Base-by-base conservation (phyloP, 2,329 filamentous ascomycete genomes). In the Colletotrichum orbiculare region DNA sequence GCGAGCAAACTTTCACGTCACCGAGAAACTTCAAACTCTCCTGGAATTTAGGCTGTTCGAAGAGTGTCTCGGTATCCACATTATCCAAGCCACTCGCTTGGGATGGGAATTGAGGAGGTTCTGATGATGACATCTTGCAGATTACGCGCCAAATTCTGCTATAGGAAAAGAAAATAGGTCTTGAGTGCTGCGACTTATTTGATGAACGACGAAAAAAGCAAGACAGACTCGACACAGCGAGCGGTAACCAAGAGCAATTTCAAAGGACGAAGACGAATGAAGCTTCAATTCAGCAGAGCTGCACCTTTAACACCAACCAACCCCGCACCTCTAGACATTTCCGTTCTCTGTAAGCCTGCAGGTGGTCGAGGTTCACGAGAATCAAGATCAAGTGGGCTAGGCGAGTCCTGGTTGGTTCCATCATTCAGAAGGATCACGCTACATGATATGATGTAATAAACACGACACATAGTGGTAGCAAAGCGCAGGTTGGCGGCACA, bases 371-470 rank as follows among this genome's bases (percentile, higher is more conserved):
- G 45, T 35, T 42, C 42, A n/a, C 25, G 33, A 43, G 25, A 15
- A 45, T 15, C 42, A 53, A 41, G 54, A 35, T n/a, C 8, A 38
- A 37, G 42, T 43, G 48, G 54, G 15, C 12, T 60, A 34, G 15
- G 13, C 17, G 34, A 33, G 12, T 37, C n/a, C 37, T 48, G 53
- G 34, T 50, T 46, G 41, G 45, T 42, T 7, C 8, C 25, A n/a
- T 15, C 33, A 17, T 37, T 37, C 39, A 4, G 33, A 33, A 54
- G 37, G 35, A 33, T 47, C 25, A 11, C 39, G 35, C 46, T 45
- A 50, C 56, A 60, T 49, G 39, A 54, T 43, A 39, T 64, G 49
- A 64, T 60, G 61, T 54, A 54, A 64, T 45, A 41, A 63, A 13
- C 12, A 58, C 35, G 25, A 39, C 6, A 43, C 25, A 10, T n/a